Evolutionary conservation across 371 early-diverging fungal species (phyloP).

Genomic region (Mortierella sp.): DNA sequence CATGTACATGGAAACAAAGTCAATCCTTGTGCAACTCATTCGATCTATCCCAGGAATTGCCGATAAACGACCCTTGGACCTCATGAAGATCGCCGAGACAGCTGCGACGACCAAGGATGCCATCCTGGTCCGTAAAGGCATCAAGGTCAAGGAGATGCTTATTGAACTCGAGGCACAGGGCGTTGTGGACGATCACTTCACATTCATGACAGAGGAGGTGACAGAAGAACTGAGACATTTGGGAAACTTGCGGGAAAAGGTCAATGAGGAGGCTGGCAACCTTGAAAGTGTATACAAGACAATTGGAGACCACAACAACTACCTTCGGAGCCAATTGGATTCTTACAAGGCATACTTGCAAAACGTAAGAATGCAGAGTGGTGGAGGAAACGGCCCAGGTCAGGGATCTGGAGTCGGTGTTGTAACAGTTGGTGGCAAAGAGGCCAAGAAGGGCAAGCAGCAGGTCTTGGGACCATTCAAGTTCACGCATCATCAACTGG

Average conservation of each 20-base stretch:
- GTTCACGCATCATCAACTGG: conserved; percentile 86
- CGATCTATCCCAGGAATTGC: conserved; percentile 81
- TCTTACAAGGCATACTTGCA: conserved; percentile 94
- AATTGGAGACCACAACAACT: conserved; percentile 94
- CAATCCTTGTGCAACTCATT: conserved; percentile 91
- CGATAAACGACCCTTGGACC: conserved; percentile 60
- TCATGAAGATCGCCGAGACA: conserved; percentile 83
- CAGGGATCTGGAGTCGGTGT: conserved; percentile 54
- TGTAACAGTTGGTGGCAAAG: conserved; percentile 60
- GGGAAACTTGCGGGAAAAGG: conserved; percentile 88
- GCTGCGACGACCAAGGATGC: conserved; percentile 90
- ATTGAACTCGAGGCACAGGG: conserved; percentile 82
- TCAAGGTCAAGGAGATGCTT: conserved; percentile 94
- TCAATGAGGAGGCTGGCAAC: conserved; percentile 80
- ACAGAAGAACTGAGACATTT: conserved; percentile 87
- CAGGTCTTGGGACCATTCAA: conserved; percentile 76
- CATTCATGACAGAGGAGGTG: conserved; percentile 89
- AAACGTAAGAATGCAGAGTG: conserved; percentile 90
- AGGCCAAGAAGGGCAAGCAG: conserved; percentile 58
- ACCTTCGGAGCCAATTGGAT: conserved; percentile 88
- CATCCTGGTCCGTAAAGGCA: conserved; percentile 87
- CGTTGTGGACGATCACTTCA: conserved; percentile 86
- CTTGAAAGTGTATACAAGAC: conserved; percentile 90
- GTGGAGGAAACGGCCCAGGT: conserved; percentile 59
- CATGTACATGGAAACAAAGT: conserved; percentile 94